These are phyloP conservation scores for Penicillium herquei DNA, from an alignment of 495 filamentous ascomycete genomes.

Conservation along the genomic window DNA sequence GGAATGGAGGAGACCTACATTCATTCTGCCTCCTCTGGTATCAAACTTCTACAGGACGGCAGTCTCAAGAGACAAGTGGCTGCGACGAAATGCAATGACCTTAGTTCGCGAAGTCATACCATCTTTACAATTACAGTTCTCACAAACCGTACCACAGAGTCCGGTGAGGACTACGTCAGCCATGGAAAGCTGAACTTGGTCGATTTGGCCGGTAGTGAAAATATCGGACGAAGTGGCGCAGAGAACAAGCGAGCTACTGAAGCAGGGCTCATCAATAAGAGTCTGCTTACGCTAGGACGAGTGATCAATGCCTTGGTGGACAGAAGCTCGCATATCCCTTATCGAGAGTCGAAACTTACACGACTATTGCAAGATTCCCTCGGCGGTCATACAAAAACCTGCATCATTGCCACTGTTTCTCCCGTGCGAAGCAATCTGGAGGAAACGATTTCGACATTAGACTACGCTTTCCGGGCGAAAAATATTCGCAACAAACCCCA, in stretches of 20 bases:
- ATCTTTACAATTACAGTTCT: constrained; percentile 93
- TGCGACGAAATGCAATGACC: constrained; percentile 96
- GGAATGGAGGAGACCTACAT: constrained; percentile 97
- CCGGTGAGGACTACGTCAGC: constrained; percentile 87
- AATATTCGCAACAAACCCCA: constrained; percentile 98
- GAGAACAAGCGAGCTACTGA: constrained; percentile 97
- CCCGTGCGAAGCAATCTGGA: constrained; percentile 93
- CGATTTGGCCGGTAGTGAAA: constrained; percentile 94
- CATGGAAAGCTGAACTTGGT: constrained; percentile 94
- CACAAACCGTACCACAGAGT: constrained; percentile 75
- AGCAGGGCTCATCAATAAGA: constrained; percentile 97
- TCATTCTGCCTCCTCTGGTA: constrained; percentile 76
- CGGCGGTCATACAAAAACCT: constrained; percentile 93
- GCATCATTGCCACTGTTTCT: constrained; percentile 96
- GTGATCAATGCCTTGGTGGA: constrained; percentile 99
- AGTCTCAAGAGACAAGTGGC: constrained; percentile 94
- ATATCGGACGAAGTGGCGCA: constrained; percentile 92
- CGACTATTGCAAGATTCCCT: constrained; percentile 93
- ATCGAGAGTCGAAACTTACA: constrained; percentile 94
- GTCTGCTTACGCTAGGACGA: constrained; percentile 85
- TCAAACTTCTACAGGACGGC: constrained; percentile 83
- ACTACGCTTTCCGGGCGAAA: constrained; percentile 96
- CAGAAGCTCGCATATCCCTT: constrained; percentile 86
- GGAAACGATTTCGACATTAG: constrained; percentile 94
- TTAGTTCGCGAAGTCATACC: constrained; percentile 93